These are phyloP conservation scores for Linaria vulgaris DNA, from an alignment of 257 asterid species.

Conservation along the genomic window DNA sequence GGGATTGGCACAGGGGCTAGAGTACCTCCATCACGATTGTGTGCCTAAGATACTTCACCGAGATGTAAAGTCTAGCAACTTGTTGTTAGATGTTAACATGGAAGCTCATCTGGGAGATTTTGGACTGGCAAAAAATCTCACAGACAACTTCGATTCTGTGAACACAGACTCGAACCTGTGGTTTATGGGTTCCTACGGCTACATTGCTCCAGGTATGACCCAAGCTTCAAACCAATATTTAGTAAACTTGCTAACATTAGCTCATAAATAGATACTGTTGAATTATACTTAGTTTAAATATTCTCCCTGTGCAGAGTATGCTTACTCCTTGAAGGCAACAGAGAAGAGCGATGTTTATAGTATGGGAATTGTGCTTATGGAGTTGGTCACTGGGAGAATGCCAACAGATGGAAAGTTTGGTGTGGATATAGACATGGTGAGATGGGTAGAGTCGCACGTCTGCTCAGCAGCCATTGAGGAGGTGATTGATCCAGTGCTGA, in stretches of 20 bases:
- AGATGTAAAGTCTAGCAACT: constrained; percentile 82
- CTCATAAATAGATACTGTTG: too few species aligned
- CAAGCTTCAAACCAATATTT: too few species aligned
- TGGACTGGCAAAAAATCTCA: constrained; percentile 77
- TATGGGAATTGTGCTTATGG: constrained; percentile 96
- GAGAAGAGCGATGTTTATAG: constrained; percentile 94
- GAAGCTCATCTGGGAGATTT: constrained; percentile 96
- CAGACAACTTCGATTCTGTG: constrained; percentile 49
- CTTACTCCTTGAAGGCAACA: constrained; percentile 75
- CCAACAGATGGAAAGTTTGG: constrained; percentile 83
- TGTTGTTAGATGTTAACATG: constrained; percentile 72
- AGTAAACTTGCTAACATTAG: too few species aligned
- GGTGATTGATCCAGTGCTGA: constrained; percentile 62
- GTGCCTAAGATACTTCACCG: constrained; percentile 89
- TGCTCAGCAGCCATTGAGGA: constrained; percentile 50
- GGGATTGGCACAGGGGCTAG: constrained; percentile 86
- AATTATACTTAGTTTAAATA: too few species aligned
- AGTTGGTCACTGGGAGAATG: constrained; percentile 82
- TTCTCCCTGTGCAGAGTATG: constrained; percentile 59
- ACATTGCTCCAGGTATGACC: constrained; percentile 85
- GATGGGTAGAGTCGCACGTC: constrained; percentile 69
- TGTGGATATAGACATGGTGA: constrained; percentile 69
- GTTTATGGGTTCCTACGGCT: constrained; percentile 93
- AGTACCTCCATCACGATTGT: constrained; percentile 93
- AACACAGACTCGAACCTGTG: constrained; percentile 72